Evolutionary conservation across 2,329 filamentous ascomycete species (phyloP), one percentile per base, ranked within the genome.

Genomic region (Didymella glomerata): DNA sequence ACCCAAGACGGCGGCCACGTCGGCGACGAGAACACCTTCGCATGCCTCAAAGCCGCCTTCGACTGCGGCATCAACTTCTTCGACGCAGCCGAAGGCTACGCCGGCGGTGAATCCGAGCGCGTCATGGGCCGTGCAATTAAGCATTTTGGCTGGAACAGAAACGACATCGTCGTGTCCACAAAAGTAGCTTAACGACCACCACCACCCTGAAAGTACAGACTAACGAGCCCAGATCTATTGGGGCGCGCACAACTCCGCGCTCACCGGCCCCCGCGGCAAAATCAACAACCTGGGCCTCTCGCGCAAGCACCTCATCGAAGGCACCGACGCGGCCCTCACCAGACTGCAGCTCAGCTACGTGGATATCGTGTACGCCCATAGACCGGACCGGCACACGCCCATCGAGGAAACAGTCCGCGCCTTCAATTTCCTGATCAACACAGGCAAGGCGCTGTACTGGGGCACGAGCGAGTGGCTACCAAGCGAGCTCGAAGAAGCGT

Each of bases 401-500:
- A 90, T 91, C 79, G 87, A 90, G 73, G 89, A 91, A 77, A 87
- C 84, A 0, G 88, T 91, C 27, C 85, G 88, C 48, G 87, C 85
- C 42, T 91, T 91, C 80, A 90, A 90, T 78, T 83, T 90, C 74
- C 77, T 91, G 52, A 90, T 91, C 72, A 81, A 87, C 74, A 82
- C 81, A 0, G 88, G 88, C 64, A 87, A 90, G 77, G 85, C 86
- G 2, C 85, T 91, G 63, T 88, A 88, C 78, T 88, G 85, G 85
- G 85, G 86, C 48, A 88, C 86, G 0, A 83, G 80, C 0, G 85
- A 88, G 69, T 88, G 86, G 85, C 79, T 76, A 28, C 84, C 85
- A 5, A 73, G 74, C n/a, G 84, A 88, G 73, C 87, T 88, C 71
- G 82, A 80, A 59, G 84, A 87, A 72, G 86, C 86, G 2, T 76